Percentiles rank a stretch among this genome's conserved stretches.
Evolutionary conservation across 1,284 basidiomycete species (phyloP).

Genomic region (Apiotrichum domesticum): DNA sequence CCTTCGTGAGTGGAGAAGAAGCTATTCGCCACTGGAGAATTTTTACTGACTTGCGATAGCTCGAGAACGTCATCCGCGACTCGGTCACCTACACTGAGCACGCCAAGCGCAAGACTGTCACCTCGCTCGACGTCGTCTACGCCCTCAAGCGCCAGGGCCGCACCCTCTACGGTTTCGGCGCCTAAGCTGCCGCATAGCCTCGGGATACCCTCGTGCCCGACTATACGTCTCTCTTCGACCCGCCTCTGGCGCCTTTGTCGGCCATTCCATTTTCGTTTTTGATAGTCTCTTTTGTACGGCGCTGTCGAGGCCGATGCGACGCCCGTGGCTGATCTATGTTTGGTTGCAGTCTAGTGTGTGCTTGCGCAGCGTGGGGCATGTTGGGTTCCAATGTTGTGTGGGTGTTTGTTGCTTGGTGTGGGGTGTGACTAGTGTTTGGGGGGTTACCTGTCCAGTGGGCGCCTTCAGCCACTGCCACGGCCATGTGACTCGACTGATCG

Average conservation of each 20-base stretch:
- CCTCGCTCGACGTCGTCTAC: conserved; percentile 73
- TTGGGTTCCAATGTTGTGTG: too few relatives aligned
- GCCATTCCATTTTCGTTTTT: conserved; percentile 11
- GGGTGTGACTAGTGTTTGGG: too few relatives aligned
- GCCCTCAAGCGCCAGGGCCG: conserved; percentile 86
- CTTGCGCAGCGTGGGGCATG: too few relatives aligned
- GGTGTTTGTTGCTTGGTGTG: too few relatives aligned
- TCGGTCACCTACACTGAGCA: conserved; percentile 87
- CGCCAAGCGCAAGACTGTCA: conserved; percentile 86
- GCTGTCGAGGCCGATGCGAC: conserved; percentile 15
- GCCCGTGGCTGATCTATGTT: conserved; percentile 1
- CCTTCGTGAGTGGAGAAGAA: conserved; percentile 49
- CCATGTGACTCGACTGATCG: too few relatives aligned
- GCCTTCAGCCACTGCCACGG: too few relatives aligned
- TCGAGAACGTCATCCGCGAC: conserved; percentile 69
- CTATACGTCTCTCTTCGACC: too few relatives aligned
- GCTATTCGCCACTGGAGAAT: too few relatives aligned
- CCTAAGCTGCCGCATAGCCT: conserved; percentile 43
- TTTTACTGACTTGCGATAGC: conserved; percentile 7
- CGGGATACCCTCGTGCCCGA: too few relatives aligned
- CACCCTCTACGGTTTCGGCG: conserved; percentile 79
- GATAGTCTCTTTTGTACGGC: conserved; percentile 10
- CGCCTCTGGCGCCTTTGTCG: not conserved
- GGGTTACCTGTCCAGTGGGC: too few relatives aligned
- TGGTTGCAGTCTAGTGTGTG: not conserved